A percentile compares a stretch with the other conserved stretches of the same genome.
Evolutionary conservation across 1,284 basidiomycete species (phyloP).

Genomic region (Sanghuangporus baumii): DNA sequence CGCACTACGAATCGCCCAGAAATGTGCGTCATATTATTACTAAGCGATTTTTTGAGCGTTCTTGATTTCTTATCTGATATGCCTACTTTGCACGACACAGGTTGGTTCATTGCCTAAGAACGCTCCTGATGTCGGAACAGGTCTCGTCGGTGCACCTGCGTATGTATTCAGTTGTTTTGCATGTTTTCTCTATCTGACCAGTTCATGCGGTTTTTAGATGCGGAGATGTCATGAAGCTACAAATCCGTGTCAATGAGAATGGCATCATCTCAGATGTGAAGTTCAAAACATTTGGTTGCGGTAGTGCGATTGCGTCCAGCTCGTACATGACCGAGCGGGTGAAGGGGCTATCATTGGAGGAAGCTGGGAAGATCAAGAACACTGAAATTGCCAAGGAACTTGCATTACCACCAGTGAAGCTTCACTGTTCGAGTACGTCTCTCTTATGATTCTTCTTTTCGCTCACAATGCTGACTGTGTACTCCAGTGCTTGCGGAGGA

Average conservation of each 20-base stretch:
- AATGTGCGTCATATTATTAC: slow-evolving; percentile 61
- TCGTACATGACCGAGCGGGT: slow-evolving; percentile 98
- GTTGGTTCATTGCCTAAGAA: slow-evolving; percentile 94
- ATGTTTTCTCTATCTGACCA: slow-evolving; percentile 17
- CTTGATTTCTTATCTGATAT: slow-evolving; percentile 63
- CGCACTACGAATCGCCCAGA: slow-evolving; percentile 92
- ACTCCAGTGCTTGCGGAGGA: slow-evolving; percentile 90
- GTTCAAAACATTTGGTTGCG: slow-evolving; percentile 98
- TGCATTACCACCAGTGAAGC: slow-evolving; percentile 93
- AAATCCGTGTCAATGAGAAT: slow-evolving; percentile 94
- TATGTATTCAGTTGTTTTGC: slow-evolving; percentile 44
- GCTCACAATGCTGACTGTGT: slow-evolving; percentile 20
- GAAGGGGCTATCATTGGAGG: slow-evolving; percentile 89
- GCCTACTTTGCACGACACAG: slow-evolving; percentile 37
- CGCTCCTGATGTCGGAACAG: slow-evolving; percentile 91
- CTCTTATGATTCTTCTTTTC: background rate
- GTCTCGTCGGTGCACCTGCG: slow-evolving; percentile 97
- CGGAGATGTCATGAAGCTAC: slow-evolving; percentile 97
- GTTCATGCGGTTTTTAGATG: slow-evolving; percentile 41
- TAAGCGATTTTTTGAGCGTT: slow-evolving; percentile 21
- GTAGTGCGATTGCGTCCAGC: slow-evolving; percentile 95
- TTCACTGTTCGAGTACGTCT: slow-evolving; percentile 78
- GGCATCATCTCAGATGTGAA: slow-evolving; percentile 97
- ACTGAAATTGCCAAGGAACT: slow-evolving; percentile 99
- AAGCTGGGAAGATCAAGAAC: slow-evolving; percentile 96